Evolutionary conservation across 257 asterid species (phyloP).

Genomic region (Catharanthus roseus): DNA sequence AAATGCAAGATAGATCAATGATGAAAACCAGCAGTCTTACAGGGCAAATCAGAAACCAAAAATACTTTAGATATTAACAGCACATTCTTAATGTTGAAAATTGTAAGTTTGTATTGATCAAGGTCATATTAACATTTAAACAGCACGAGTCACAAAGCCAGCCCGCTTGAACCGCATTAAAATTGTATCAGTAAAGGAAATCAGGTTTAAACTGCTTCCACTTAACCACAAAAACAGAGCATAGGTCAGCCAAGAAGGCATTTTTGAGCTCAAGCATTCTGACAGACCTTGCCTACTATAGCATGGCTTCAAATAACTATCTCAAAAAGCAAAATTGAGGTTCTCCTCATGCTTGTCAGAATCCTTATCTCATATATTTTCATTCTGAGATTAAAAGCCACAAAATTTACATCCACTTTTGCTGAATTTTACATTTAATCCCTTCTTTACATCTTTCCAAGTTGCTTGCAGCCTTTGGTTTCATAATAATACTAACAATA

Average conservation of each 20-base stretch:
- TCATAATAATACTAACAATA: too few species aligned
- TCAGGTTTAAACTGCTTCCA: neutral
- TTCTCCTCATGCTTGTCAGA: neutral
- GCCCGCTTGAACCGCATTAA: neutral
- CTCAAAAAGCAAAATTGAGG: neutral
- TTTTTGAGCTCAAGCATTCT: neutral
- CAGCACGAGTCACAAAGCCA: neutral
- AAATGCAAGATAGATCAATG: neutral
- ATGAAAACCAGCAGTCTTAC: neutral
- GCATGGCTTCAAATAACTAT: neutral
- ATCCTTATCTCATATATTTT: neutral
- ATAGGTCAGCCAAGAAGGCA: neutral
- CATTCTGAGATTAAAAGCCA: neutral
- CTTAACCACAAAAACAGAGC: neutral
- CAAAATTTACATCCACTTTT: neutral
- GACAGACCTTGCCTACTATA: neutral
- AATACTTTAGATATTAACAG: neutral
- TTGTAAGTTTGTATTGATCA: neutral
- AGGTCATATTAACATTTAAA: neutral
- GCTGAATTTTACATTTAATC: neutral
- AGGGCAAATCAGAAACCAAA: neutral
- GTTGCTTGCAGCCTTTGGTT: too few species aligned
- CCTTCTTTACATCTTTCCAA: neutral
- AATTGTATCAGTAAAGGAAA: neutral
- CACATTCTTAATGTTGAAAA: neutral